Evolutionary conservation across 768 basidiomycete genomes (phyloP), one percentile per base, ranked within the genome.

Genomic region (Tylopilus intermedius): DNA sequence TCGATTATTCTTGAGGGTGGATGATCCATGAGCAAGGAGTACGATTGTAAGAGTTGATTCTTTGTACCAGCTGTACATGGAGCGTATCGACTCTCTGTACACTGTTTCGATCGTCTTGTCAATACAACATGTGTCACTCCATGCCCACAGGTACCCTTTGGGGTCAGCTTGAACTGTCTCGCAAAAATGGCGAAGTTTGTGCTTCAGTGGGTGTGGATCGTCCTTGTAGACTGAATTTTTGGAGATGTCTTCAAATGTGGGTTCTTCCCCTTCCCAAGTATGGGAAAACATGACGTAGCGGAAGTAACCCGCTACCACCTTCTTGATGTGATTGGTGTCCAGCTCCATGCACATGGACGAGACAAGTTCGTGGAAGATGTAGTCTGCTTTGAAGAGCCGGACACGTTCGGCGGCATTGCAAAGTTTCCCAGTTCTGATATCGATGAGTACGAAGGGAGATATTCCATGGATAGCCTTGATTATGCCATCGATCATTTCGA

Each of bases 241-340:
- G 5, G 26, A 35, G 33, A 47, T 5, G 7, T 53, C 24, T 29
- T 48, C 27, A 11, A 33, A 52, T 13, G 51, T 47, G 2, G 51
- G 51, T 47, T 52, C 51, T 18, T 40, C 2, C 30, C 45, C 45
- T 22, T 53, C 46, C 51, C 51, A 53, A 6, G 51, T 53, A 22
- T 53, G 51, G 0, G 51, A 53, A 22, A 53, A 53, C 46, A 53
- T 53, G 27, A 47, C 51, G 13, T 47, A 51, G 44, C 50, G 45
- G 29, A 46, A 51, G 24, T 40, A 51, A 4, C 27, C 8, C 8
- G 27, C 38, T 5, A 46, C 44, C 10, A 37, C 42, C 6, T 5
- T 15, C 2, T 18, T 1, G 18, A 51, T 45, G 18, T n/a, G 26
- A 6, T 44, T 14, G 35, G 5, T 32, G 38, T 46, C 37, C 22